Percentiles rank a stretch among this genome's conserved stretches.
phyloP scores from a whole-genome alignment of 1,284 basidiomycete genomes.

The Malassezia japonica region DNA sequence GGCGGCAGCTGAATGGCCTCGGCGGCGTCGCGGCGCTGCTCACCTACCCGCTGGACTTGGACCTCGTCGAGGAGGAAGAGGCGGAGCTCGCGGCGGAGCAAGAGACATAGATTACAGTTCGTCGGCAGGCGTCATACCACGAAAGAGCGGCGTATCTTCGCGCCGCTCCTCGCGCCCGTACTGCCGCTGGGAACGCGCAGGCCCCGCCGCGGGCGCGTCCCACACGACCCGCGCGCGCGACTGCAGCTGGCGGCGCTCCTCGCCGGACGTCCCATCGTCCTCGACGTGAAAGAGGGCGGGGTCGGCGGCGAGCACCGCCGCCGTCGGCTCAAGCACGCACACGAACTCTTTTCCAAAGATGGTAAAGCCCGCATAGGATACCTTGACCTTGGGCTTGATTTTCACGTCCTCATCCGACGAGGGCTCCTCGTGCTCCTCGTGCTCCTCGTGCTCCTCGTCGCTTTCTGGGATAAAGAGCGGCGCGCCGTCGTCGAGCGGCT shows the following conservation, averaged over 20 bases:
- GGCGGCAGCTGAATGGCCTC: slow-evolving; percentile 73
- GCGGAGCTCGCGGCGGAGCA: slow-evolving; percentile 14
- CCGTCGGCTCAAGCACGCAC: slow-evolving; percentile 14
- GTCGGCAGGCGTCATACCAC: slow-evolving; percentile 9
- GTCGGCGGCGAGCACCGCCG: background rate
- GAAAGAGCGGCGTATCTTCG: slow-evolving; percentile 10
- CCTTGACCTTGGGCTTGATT: slow-evolving; percentile 2
- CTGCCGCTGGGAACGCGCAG: background rate
- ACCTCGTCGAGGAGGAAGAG: slow-evolving; percentile 57
- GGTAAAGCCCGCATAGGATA: slow-evolving; percentile 6
- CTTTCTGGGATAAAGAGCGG: background rate
- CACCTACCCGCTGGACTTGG: slow-evolving; percentile 89
- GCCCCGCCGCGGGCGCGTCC: background rate
- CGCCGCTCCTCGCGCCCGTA: background rate
- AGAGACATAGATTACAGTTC: background rate
- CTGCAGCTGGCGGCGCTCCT: slow-evolving; percentile 5
- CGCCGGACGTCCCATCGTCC: slow-evolving; percentile 7
- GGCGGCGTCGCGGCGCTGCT: slow-evolving; percentile 92
- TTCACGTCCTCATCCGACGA: background rate
- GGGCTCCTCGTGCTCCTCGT: background rate
- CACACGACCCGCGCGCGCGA: background rate
- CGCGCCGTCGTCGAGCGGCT: background rate
- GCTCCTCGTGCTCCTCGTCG: background rate
- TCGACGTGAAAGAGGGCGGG: slow-evolving; percentile 9
- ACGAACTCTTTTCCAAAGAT: slow-evolving; percentile 12